Percentiles rank a stretch among this genome's conserved stretches.
phyloP scores from a whole-genome alignment of 2,329 filamentous ascomycete species.

The Thielaviopsis ethacetica region DNA sequence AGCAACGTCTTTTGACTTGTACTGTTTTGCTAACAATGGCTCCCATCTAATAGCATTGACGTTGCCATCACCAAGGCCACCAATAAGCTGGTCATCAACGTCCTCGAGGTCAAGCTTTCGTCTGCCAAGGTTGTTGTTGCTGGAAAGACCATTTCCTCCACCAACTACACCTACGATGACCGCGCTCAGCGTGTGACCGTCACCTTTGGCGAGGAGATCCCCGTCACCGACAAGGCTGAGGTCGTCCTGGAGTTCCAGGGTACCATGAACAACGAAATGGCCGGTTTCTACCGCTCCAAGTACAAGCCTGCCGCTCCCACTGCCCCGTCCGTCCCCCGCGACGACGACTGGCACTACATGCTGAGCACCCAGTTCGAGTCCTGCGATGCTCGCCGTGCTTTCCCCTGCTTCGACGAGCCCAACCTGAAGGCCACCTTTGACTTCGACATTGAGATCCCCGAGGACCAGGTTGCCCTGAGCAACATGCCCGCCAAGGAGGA shows the following conservation, averaged over 20 bases:
- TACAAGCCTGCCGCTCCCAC: conserved; percentile 69
- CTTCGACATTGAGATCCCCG: conserved; percentile 79
- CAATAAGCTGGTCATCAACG: conserved; percentile 68
- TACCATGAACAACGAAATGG: conserved; percentile 78
- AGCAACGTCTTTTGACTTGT: background rate
- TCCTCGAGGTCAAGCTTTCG: conserved; percentile 65
- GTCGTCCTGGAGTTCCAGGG: conserved; percentile 63
- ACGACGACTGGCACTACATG: conserved; percentile 53
- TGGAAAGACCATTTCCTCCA: conserved; percentile 24
- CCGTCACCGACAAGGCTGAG: conserved; percentile 46
- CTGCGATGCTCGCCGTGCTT: conserved; percentile 83
- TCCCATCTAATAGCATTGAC: conserved; percentile 43
- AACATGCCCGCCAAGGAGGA: conserved; percentile 84
- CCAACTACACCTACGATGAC: conserved; percentile 61
- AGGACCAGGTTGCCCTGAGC: conserved; percentile 74
- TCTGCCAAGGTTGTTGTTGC: conserved; percentile 40
- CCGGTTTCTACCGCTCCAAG: conserved; percentile 83
- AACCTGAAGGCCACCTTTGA: conserved; percentile 95
- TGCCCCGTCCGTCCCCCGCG: conserved; percentile 61
- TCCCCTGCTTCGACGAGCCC: conserved; percentile 96
- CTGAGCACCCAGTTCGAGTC: conserved; percentile 96
- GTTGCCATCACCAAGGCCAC: conserved; percentile 55
- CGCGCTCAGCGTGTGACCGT: conserved; percentile 73
- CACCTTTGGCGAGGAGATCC: conserved; percentile 55
- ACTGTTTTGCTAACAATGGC: too few species aligned